Evolutionary conservation across 202 grass and related monocot genomes (phyloP).

Genomic region (Dendrocalamus latiflorus): DNA sequence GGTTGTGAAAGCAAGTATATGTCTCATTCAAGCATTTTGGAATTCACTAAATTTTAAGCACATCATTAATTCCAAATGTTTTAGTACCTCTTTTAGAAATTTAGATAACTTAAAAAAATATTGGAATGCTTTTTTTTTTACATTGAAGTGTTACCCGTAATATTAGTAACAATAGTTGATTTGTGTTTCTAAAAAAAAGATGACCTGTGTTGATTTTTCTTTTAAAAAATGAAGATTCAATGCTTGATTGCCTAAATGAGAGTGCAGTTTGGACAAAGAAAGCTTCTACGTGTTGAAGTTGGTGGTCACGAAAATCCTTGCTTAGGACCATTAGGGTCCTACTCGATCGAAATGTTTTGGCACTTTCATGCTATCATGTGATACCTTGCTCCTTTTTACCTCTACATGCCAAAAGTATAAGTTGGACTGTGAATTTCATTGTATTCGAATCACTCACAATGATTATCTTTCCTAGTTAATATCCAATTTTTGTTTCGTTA

Average conservation of each 20-base stretch:
- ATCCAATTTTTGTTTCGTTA: not conserved
- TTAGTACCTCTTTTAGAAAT: not conserved
- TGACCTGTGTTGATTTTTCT: not conserved
- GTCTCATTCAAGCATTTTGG: not conserved
- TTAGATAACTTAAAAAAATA: not conserved
- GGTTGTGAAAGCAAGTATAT: not conserved
- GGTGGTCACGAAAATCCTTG: not conserved
- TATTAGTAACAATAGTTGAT: no score
- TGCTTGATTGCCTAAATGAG: not conserved
- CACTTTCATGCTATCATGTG: constrained; percentile 21
- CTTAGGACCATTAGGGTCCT: not conserved
- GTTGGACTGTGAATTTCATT: not conserved
- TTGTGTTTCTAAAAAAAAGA: no score
- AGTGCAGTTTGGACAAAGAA: not conserved
- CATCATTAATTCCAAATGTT: not conserved
- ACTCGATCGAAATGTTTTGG: constrained; percentile 20
- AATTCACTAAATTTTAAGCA: not conserved
- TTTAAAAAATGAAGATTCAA: no score
- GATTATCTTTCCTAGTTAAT: not conserved
- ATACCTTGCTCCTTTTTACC: not conserved
- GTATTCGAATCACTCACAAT: not conserved
- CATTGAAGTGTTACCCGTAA: no score
- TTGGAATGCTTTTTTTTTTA: not conserved
- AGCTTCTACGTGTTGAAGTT: not conserved
- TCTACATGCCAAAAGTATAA: not conserved